A percentile compares a stretch with the other conserved stretches of the same genome.
phyloP scores from a whole-genome alignment of 345 rosid genomes.

The Eucalyptus guilfoylei region DNA sequence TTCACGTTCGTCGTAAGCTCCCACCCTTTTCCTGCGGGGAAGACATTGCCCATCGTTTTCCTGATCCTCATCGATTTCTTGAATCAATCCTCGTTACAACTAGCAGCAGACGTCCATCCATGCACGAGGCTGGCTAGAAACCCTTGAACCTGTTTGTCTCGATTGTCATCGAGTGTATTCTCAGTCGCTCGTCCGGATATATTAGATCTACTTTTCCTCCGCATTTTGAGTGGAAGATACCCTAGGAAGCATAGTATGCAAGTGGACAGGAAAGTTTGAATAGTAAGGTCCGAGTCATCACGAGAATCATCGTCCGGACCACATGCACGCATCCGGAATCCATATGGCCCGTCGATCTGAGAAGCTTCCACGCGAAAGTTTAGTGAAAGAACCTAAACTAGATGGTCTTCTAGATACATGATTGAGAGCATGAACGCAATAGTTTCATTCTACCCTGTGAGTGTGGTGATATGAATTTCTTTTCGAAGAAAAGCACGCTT shows the following conservation, averaged over 20 bases:
- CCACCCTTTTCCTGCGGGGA: neutral
- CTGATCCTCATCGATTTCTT: neutral
- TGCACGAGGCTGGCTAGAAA: neutral
- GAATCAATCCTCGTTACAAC: neutral
- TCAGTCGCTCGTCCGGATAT: neutral
- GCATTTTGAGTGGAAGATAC: neutral
- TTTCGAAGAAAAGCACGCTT: neutral
- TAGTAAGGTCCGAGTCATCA: neutral
- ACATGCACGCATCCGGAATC: neutral
- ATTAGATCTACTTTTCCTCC: neutral
- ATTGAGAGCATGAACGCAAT: neutral
- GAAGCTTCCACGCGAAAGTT: neutral
- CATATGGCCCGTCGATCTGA: neutral
- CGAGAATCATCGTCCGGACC: neutral
- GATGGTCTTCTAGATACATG: neutral
- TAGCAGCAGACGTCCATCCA: neutral
- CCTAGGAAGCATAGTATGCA: neutral
- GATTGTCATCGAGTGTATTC: neutral
- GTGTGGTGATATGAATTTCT: neutral
- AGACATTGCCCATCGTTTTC: neutral
- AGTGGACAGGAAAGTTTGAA: neutral
- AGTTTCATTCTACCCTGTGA: neutral
- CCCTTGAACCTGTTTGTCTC: neutral
- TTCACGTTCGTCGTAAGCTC: neutral
- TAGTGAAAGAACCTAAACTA: neutral